These are phyloP conservation scores for Dictyostelium firmibasis DNA, from an alignment of 78 protist genomes.

Conservation along the genomic window DNA sequence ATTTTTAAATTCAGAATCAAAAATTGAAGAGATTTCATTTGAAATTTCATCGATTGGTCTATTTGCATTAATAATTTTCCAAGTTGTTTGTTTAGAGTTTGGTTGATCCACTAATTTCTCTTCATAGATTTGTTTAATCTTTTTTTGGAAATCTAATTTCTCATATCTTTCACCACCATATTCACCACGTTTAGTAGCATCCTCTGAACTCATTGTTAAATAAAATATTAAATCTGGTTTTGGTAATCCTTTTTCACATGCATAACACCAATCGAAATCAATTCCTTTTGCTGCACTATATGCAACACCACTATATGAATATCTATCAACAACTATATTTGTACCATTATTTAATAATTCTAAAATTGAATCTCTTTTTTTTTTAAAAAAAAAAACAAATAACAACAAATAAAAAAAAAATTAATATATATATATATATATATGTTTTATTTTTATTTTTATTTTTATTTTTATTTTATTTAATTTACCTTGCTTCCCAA, in stretches of 20 bases:
- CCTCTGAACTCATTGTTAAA: constrained; percentile 79
- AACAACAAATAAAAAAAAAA: background rate
- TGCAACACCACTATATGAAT: constrained; percentile 94
- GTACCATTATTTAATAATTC: constrained; percentile 77
- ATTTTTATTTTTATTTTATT: background rate
- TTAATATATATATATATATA: too few species aligned
- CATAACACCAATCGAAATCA: constrained; percentile 91
- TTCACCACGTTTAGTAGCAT: constrained; percentile 87
- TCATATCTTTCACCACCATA: constrained; percentile 93
- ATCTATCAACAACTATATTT: constrained; percentile 89
- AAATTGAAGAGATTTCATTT: constrained; percentile 19
- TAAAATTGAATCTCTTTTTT: constrained; percentile 39
- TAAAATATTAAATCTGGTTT: constrained; percentile 90
- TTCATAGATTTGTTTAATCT: constrained; percentile 70
- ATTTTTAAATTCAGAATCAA: background rate
- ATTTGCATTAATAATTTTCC: constrained; percentile 63
- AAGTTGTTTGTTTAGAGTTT: background rate
- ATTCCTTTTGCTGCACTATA: constrained; percentile 93
- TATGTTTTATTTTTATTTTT: background rate
- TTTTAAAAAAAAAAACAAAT: too few species aligned
- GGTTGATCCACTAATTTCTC: background rate
- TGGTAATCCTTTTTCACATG: constrained; percentile 91
- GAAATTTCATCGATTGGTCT: constrained; percentile 29
- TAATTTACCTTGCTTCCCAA: constrained; percentile 77
- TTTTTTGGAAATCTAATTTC: constrained; percentile 83